phyloP scores from a whole-genome alignment of 2,329 filamentous ascomycete genomes.

The Lithohypha guttulata region DNA sequence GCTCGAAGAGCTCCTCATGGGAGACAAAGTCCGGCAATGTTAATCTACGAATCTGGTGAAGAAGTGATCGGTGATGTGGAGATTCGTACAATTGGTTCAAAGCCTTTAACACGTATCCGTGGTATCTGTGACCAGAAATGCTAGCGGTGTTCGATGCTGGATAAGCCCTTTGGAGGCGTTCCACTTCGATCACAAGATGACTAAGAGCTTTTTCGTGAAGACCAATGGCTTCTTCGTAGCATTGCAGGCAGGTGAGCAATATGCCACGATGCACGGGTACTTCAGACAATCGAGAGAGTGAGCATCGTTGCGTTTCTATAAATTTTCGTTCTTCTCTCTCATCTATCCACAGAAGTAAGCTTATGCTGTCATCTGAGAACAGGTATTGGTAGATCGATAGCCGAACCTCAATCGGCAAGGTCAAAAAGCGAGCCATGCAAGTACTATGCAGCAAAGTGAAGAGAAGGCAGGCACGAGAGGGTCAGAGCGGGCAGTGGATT shows the following conservation, averaged over 20 bases:
- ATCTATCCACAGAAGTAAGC: neutral
- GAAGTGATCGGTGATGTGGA: neutral
- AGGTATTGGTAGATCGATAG: conserved; percentile 8
- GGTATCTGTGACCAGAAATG: neutral
- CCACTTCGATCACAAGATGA: neutral
- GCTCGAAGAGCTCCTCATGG: neutral
- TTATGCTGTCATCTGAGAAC: neutral
- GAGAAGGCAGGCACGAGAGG: neutral
- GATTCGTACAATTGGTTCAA: neutral
- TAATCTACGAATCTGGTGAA: neutral
- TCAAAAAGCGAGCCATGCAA: neutral
- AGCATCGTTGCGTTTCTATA: neutral
- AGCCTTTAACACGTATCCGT: neutral
- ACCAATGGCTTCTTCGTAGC: neutral
- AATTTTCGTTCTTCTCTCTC: neutral
- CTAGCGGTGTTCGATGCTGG: neutral
- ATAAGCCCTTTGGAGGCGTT: neutral
- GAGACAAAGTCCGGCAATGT: neutral
- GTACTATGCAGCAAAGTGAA: too few relatives aligned
- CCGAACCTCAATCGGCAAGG: conserved; percentile 7
- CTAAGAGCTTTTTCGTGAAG: neutral
- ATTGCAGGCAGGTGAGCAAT: conserved; percentile 2
- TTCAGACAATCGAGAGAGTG: neutral
- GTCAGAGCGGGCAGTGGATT: neutral
- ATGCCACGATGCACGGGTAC: neutral